Evolutionary conservation across 495 filamentous ascomycete species (phyloP).

Genomic region (Talaromyces trachyspermus): DNA sequence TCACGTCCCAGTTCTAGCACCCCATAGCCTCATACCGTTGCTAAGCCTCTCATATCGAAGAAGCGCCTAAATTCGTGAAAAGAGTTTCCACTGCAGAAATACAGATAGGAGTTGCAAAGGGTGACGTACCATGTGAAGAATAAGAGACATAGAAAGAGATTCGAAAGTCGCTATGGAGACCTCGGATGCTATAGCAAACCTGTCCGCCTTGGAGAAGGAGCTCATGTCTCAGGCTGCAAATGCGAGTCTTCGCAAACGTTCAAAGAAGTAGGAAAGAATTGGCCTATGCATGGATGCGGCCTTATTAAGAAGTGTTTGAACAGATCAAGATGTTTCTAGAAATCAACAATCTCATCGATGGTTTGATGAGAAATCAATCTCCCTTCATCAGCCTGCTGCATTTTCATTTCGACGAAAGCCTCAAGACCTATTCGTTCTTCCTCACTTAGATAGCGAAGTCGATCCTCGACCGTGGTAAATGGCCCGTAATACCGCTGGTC

Average conservation of each 20-base stretch:
- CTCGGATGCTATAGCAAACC: not conserved
- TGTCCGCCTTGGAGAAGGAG: not conserved
- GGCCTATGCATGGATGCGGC: not conserved
- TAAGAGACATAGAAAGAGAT: constrained; percentile 5
- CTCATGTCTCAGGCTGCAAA: constrained; percentile 6
- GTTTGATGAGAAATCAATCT: constrained; percentile 9
- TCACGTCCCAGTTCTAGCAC: too few relatives aligned
- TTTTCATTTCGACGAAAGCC: constrained; percentile 14
- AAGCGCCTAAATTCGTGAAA: constrained; percentile 1
- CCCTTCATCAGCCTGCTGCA: constrained; percentile 11
- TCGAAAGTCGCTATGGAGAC: not conserved
- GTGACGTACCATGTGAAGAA: not conserved
- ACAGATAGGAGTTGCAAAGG: not conserved
- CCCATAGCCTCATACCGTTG: too few relatives aligned
- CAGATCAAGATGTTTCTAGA: constrained; percentile 6
- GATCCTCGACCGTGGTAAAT: constrained; percentile 18
- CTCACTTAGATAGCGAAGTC: constrained; percentile 11
- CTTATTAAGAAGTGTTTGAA: not conserved
- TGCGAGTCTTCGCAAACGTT: constrained; percentile 3
- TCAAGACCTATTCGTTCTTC: constrained; percentile 15
- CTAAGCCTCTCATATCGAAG: too few relatives aligned
- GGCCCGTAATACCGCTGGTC: constrained; percentile 16
- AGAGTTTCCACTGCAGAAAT: not conserved
- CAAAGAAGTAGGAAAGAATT: not conserved
- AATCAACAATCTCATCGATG: constrained; percentile 10